Percentiles rank a stretch among this genome's conserved stretches.
Conservation (phyloP, 2,329 filamentous ascomycete species). For the Colletotrichum sojae region DNA sequence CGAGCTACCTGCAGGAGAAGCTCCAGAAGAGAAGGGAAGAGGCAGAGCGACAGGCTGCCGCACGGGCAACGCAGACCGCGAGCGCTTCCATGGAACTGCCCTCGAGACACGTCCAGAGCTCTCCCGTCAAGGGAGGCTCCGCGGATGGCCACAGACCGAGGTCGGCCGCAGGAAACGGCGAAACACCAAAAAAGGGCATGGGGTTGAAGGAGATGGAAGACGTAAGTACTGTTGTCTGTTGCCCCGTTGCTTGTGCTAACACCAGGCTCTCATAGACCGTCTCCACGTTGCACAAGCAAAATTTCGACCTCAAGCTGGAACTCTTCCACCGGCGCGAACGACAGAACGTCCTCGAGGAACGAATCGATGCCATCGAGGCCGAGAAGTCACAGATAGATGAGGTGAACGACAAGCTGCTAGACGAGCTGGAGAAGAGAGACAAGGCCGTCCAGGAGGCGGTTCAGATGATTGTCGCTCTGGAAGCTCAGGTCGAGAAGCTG, state of each 20-base stretch:
- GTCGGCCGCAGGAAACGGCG: conserved; percentile 58
- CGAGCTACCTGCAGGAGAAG: conserved; percentile 68
- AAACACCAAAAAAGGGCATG: conserved; percentile 64
- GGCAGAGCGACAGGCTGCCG: conserved; percentile 57
- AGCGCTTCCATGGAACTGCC: conserved; percentile 55
- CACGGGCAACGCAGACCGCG: conserved; percentile 55
- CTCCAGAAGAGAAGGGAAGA: conserved; percentile 66
- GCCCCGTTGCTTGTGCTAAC: conserved; percentile 25
- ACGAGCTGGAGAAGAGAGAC: conserved; percentile 77
- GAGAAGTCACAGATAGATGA: conserved; percentile 69
- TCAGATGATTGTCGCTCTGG: conserved; percentile 76
- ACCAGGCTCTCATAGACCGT: conserved; percentile 63
- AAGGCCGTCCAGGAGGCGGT: conserved; percentile 80
- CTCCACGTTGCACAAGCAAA: conserved; percentile 80
- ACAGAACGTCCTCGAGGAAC: conserved; percentile 71
- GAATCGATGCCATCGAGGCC: conserved; percentile 67
- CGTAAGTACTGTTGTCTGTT: conserved; percentile 52
- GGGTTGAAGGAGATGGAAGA: conserved; percentile 79
- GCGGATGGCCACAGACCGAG: conserved; percentile 55
- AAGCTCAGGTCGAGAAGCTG: conserved; percentile 70
- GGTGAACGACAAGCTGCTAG: conserved; percentile 70
- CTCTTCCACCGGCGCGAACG: conserved; percentile 78
- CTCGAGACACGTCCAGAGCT: conserved; percentile 52
- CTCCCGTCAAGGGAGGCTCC: conserved; percentile 55
- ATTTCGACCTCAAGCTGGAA: conserved; percentile 83